Conservation (phyloP, 1,139 yeast genomes). For the Yamadazyma conglobata region DNA sequence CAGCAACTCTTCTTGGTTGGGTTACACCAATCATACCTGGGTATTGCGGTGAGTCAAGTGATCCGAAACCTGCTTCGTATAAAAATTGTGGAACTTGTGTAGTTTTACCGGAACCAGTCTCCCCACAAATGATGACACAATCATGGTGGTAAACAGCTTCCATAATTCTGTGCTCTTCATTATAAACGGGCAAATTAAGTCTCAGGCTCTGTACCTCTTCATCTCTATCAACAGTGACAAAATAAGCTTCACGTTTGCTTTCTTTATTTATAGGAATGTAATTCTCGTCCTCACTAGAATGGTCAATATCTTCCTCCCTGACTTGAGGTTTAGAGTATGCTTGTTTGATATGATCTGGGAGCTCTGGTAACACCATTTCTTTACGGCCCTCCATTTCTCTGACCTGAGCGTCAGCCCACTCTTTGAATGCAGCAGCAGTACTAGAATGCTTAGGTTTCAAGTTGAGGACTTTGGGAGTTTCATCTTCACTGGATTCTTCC, state of each 20-base stretch:
- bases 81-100: constrained; percentile 77
- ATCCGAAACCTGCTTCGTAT: constrained; percentile 86
- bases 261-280: constrained; percentile 53
- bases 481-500: constrained; percentile 18
- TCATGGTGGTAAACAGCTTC: constrained; percentile 94
- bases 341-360: constrained; percentile 48
- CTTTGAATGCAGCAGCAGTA: constrained; percentile 47
- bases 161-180: constrained; percentile 91
- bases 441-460: constrained; percentile 42
- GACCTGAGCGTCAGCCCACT: constrained; percentile 59
- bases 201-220: constrained; percentile 65
- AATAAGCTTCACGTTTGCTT: constrained; percentile 60
- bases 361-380: constrained; percentile 45
- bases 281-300: constrained; percentile 54
- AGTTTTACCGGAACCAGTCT: constrained; percentile 82
- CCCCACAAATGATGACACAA: constrained; percentile 89
- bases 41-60: constrained; percentile 49
- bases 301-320: constrained; percentile 63
- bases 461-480: constrained; percentile 31
- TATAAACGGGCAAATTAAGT: constrained; percentile 77
- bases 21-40: constrained; percentile 96
- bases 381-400: constrained; percentile 59
- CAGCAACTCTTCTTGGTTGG: constrained; percentile 98
- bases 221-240: constrained; percentile 62
- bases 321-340: constrained; percentile 38